phyloP scores from a whole-genome alignment of 2,329 filamentous ascomycete genomes.

The Fusarium sp. region DNA sequence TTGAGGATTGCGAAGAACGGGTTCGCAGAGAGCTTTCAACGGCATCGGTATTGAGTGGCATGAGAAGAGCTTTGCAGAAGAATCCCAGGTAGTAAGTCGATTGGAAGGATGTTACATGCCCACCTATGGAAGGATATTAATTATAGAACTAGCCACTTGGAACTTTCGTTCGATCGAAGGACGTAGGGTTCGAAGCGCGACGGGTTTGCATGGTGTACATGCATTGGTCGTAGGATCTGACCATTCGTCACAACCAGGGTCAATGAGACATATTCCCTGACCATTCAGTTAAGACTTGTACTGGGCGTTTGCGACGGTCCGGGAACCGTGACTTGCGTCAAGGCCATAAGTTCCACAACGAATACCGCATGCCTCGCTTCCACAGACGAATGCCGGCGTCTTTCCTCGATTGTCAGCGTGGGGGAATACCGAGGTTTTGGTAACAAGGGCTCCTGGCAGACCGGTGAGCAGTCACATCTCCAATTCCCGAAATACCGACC shows the following conservation, averaged over 20 bases:
- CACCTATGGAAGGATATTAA: conserved; percentile 2
- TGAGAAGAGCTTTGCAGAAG: neutral
- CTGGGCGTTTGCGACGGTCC: neutral
- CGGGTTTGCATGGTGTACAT: neutral
- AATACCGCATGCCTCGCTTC: conserved; percentile 9
- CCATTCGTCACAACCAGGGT: neutral
- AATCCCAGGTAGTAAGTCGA: neutral
- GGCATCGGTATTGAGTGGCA: conserved; percentile 2
- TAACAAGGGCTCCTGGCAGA: conserved; percentile 39
- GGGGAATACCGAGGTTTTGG: conserved; percentile 36
- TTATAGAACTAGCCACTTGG: neutral
- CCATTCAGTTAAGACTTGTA: neutral
- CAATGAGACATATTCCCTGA: conserved; percentile 1
- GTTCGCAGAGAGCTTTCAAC: neutral
- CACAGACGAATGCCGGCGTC: conserved; percentile 17
- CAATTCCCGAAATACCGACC: conserved; percentile 29
- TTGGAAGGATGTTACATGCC: conserved; percentile 1
- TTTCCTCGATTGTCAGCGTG: conserved; percentile 27
- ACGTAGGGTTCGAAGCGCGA: neutral
- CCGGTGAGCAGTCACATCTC: conserved; percentile 42
- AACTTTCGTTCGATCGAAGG: neutral
- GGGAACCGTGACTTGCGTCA: neutral
- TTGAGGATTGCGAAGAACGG: neutral
- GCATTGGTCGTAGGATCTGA: conserved; percentile 1
- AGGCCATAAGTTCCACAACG: neutral